phyloP scores from a whole-genome alignment of 495 filamentous ascomycete species.

The Annulohypoxylon nitens region DNA sequence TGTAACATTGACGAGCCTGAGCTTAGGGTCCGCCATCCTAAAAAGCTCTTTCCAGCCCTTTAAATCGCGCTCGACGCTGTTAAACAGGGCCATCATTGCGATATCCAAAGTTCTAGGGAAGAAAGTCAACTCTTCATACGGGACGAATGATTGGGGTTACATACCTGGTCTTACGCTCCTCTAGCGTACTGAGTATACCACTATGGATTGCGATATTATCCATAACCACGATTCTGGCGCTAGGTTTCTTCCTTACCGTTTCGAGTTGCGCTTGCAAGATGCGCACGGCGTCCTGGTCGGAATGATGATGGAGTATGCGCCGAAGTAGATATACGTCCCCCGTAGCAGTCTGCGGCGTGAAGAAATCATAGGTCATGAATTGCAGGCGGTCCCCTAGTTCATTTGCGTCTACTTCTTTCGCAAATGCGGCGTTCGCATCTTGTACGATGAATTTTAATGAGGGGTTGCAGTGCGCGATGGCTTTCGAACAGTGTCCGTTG shows the following conservation, averaged over 20 bases:
- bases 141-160: not conserved
- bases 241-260: slow-evolving; percentile 48
- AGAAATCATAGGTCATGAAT: slow-evolving; percentile 53
- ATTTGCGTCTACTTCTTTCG: slow-evolving; percentile 31
- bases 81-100: slow-evolving; percentile 54
- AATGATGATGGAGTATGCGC: slow-evolving; percentile 57
- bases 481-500: slow-evolving; percentile 52
- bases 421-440: slow-evolving; percentile 44
- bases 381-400: slow-evolving; percentile 20
- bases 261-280: slow-evolving; percentile 57
- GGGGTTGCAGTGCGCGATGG: slow-evolving; percentile 46
- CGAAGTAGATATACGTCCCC: slow-evolving; percentile 52
- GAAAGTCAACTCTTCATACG: not conserved
- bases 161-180: slow-evolving; percentile 46
- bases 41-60: slow-evolving; percentile 53
- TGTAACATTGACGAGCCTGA: slow-evolving; percentile 46
- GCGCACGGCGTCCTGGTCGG: slow-evolving; percentile 55
- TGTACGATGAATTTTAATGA: slow-evolving; percentile 54
- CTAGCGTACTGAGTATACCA: slow-evolving; percentile 45
- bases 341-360: slow-evolving; percentile 49
- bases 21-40: slow-evolving; percentile 46
- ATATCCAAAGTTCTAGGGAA: slow-evolving; percentile 53
- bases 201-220: slow-evolving; percentile 52
- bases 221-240: slow-evolving; percentile 54
- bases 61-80: slow-evolving; percentile 53